Base-by-base conservation (phyloP, 2,329 filamentous ascomycete genomes). In the Talaromyces sp. region DNA sequence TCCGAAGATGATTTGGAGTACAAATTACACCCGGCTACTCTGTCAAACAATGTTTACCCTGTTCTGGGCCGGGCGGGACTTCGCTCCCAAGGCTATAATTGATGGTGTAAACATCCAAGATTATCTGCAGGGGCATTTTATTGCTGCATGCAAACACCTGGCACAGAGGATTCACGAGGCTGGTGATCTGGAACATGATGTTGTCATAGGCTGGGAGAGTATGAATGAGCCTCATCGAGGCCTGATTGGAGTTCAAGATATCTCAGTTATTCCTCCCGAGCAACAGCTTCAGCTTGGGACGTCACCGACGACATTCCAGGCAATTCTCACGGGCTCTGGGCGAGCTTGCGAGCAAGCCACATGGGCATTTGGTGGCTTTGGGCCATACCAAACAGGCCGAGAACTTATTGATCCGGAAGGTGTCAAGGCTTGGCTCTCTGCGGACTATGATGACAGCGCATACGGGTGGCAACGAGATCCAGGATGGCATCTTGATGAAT, bases 1-100 rank as follows among this genome's bases (percentile, higher is more conserved):
- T 61, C 94, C 94, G 20, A 97, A 97, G 77, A 99, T 99, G 95
- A 93, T 97, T 52, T 99, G 94, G 94, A 91, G 93, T 14, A 97
- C 95, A 47, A 99, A 99, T 70, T 99, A 99, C 73, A 89, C 86
- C 56, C 85, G 94, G 20, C 80, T 97, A 45, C 92, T 88, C 2
- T 89, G 88, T 45, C 90, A 92, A 61, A 92, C 91, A 41, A 91
- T 97, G 62, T 97, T 97, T 70, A 96, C 93, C 0, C 77, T 97
- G 47, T 99, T 96, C 77, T 99, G 95, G 71, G 92, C 83, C 8
- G 94, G 94, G 32, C 85, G 81, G 58, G 90, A 95, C 65, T 97
- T 97, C 77, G 90, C 94, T 1, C 95, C 95, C 3, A 97, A 96
- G 67, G 96, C 93, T 62, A 89, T 97, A 61, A 93, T 99, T 51